Evolutionary conservation across 2,329 filamentous ascomycete genomes (phyloP).

Genomic region (Herpomyces periplanetae): DNA sequence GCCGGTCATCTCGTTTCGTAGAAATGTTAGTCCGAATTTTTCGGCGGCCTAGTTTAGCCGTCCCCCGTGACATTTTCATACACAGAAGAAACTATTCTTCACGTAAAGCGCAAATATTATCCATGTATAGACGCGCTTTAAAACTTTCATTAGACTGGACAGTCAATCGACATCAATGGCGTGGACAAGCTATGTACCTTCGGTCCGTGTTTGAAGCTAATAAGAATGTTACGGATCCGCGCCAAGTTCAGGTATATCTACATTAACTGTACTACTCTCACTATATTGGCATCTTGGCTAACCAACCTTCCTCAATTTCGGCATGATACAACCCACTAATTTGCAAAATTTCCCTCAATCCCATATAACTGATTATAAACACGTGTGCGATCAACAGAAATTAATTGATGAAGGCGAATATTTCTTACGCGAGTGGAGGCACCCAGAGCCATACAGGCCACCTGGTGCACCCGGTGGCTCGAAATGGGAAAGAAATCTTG

Average conservation of each 20-base stretch:
- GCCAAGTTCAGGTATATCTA: constrained; percentile 34
- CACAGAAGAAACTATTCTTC: too few species aligned
- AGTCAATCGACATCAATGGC: constrained; percentile 67
- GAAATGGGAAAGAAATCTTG: constrained; percentile 80
- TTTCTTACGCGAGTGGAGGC: constrained; percentile 70
- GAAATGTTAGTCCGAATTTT: too few species aligned
- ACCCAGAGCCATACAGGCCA: constrained; percentile 61
- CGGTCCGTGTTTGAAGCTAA: constrained; percentile 83
- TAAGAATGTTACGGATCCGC: constrained; percentile 37
- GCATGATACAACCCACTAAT: neutral
- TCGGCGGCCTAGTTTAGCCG: too few species aligned
- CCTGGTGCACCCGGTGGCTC: constrained; percentile 82
- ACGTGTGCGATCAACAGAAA: too few species aligned
- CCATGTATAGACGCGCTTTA: constrained; percentile 58
- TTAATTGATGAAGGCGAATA: constrained; percentile 59
- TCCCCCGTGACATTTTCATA: too few species aligned
- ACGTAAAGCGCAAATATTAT: too few species aligned
- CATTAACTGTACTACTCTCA: constrained; percentile 2
- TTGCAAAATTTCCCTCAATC: too few species aligned
- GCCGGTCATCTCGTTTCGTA: too few species aligned
- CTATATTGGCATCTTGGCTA: neutral
- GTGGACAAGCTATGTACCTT: constrained; percentile 81
- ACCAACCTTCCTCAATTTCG: neutral
- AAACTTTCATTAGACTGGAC: constrained; percentile 87
- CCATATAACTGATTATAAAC: too few species aligned